Conservation (phyloP, 345 rosid species). For the Brassica incana region DNA sequence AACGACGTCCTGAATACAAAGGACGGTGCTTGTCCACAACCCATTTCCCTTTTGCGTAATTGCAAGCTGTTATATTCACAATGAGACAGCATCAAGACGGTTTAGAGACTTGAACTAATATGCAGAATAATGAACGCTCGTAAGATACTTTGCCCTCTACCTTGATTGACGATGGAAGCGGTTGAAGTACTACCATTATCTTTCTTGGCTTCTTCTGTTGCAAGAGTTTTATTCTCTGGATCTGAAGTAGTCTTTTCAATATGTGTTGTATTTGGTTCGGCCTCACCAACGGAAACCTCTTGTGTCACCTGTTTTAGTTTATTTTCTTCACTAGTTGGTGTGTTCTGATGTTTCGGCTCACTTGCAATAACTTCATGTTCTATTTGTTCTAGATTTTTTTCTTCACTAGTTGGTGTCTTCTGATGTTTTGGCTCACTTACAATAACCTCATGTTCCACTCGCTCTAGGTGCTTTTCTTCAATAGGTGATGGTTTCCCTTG, state of each 20-base stretch:
- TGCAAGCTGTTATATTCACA: slow-evolving; percentile 53
- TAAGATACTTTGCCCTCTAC: slow-evolving; percentile 26
- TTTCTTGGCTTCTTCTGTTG: slow-evolving; percentile 23
- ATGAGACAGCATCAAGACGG: not conserved
- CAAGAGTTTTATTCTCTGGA: slow-evolving; percentile 18
- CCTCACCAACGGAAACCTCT: slow-evolving; percentile 26
- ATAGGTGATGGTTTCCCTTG: not conserved
- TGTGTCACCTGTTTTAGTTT: slow-evolving; percentile 21
- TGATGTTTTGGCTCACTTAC: slow-evolving; percentile 8
- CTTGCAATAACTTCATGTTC: slow-evolving; percentile 11
- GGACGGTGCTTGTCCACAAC: slow-evolving; percentile 69
- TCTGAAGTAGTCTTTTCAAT: slow-evolving; percentile 10
- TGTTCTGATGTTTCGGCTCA: slow-evolving; percentile 13
- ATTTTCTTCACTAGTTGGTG: slow-evolving; percentile 15
- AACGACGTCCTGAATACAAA: slow-evolving; percentile 72
- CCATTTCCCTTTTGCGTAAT: slow-evolving; percentile 92
- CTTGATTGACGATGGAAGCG: slow-evolving; percentile 16
- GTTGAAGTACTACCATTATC: slow-evolving; percentile 25
- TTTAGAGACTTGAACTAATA: not conserved
- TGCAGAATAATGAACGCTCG: slow-evolving; percentile 15
- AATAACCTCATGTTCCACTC: slow-evolving; percentile 20
- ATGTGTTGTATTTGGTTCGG: slow-evolving; percentile 10
- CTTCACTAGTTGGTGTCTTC: slow-evolving; percentile 18
- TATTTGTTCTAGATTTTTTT: slow-evolving; percentile 18
- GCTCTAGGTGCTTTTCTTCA: slow-evolving; percentile 13